Conservation (phyloP, 2,329 filamentous ascomycete genomes). For the Nothopassalora personata region DNA sequence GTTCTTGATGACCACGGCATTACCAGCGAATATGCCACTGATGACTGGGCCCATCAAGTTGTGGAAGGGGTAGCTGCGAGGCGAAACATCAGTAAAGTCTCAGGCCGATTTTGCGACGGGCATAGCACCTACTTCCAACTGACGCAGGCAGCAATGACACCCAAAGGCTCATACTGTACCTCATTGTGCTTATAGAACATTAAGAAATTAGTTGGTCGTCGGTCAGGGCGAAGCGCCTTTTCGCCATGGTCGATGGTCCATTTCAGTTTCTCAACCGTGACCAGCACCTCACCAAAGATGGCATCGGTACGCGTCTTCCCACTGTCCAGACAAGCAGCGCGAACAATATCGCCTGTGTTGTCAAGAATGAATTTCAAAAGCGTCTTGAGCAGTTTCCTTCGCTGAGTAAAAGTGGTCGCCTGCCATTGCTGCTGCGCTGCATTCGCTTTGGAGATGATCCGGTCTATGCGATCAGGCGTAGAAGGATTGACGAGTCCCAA, state of each 20-base stretch:
- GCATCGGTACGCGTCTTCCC: slow-evolving; percentile 97
- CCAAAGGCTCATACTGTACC: slow-evolving; percentile 85
- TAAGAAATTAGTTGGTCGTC: slow-evolving; percentile 78
- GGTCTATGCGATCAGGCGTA: slow-evolving; percentile 71
- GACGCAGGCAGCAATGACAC: slow-evolving; percentile 85
- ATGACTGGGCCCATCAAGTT: slow-evolving; percentile 90
- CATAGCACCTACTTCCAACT: slow-evolving; percentile 76
- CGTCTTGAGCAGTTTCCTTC: slow-evolving; percentile 72
- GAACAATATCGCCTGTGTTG: slow-evolving; percentile 81
- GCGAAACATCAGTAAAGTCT: slow-evolving; percentile 2
- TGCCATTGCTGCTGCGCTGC: slow-evolving; percentile 74
- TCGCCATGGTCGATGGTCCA: slow-evolving; percentile 94
- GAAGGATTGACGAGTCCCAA: slow-evolving; percentile 75
- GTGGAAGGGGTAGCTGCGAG: slow-evolving; percentile 58
- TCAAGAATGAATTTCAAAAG: slow-evolving; percentile 79
- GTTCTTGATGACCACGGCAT: slow-evolving; percentile 86
- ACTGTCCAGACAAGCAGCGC: slow-evolving; percentile 81
- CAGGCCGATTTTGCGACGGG: not conserved
- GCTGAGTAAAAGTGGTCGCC: slow-evolving; percentile 68
- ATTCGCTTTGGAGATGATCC: slow-evolving; percentile 66
- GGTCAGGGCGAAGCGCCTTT: slow-evolving; percentile 64
- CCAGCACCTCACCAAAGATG: slow-evolving; percentile 86
- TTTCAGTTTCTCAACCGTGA: slow-evolving; percentile 86
- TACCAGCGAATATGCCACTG: slow-evolving; percentile 83
- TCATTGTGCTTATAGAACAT: slow-evolving; percentile 95